These are phyloP conservation scores for Insectozyma bohioensis DNA, from an alignment of 1,139 yeast species.

Conservation along the genomic window DNA sequence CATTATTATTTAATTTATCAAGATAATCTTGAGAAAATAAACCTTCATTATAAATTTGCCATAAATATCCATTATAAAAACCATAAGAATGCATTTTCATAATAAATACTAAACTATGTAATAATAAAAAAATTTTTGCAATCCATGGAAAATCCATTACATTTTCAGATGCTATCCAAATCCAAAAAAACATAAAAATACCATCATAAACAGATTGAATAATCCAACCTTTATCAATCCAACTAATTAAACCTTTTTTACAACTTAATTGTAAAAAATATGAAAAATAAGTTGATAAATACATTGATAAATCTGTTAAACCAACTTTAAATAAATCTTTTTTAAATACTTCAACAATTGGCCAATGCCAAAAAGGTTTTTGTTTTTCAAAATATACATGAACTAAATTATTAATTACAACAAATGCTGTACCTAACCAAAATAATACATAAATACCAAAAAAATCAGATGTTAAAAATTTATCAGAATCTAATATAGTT, in stretches of 20 bases:
- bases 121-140: slow-evolving; percentile 74
- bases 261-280: slow-evolving; percentile 55
- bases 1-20: slow-evolving; percentile 20
- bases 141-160: slow-evolving; percentile 71
- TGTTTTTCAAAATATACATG: slow-evolving; percentile 36
- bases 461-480: slow-evolving; percentile 44
- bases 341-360: slow-evolving; percentile 50
- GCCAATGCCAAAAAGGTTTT: slow-evolving; percentile 39
- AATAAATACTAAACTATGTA: slow-evolving; percentile 80
- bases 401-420: slow-evolving; percentile 48
- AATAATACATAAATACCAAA: slow-evolving; percentile 67
- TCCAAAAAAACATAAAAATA: slow-evolving; percentile 46
- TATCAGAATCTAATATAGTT: slow-evolving; percentile 50
- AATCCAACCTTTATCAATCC: slow-evolving; percentile 64
- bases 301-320: slow-evolving; percentile 69
- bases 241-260: slow-evolving; percentile 40
- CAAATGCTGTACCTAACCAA: slow-evolving; percentile 64
- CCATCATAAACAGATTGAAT: slow-evolving; percentile 59
- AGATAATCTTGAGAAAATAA: slow-evolving; percentile 41
- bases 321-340: slow-evolving; percentile 64
- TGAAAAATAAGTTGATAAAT: slow-evolving; percentile 57
- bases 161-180: slow-evolving; percentile 50
- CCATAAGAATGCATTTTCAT: slow-evolving; percentile 95
- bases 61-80: slow-evolving; percentile 84
- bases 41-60: slow-evolving; percentile 64